Base-by-base conservation (phyloP, 2,329 filamentous ascomycete species). In the Xylariaceae sp. region DNA sequence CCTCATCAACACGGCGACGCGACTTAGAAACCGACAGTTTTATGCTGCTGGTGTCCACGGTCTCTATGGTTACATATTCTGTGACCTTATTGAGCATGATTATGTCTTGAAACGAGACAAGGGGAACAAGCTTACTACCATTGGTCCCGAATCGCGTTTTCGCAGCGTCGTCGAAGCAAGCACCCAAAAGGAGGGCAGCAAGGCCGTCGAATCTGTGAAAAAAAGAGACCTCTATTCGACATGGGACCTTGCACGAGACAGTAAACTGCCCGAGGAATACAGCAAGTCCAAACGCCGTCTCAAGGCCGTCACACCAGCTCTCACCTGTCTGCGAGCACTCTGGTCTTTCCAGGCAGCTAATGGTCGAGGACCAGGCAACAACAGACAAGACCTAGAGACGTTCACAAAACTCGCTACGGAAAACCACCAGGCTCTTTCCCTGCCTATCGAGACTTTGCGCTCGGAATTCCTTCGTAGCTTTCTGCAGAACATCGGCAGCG, bases 61-160 rank as follows among this genome's bases (percentile, higher is more conserved):
- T 45, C 81, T 96, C 68, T 97, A 95, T 69, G 94, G 94, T 50
- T 99, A 90, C 74, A 88, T 96, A 60, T 99, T 99, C 69, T 88
- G 89, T 52, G 94, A 99, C 69, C 80, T 99, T 18, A 90, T 96
- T 61, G 81, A 86, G 63, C 94, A 99, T 69, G 86, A 92, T 63
- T 99, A 90, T 66, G 84, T 94, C 54, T 87, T 99, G 55, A 87
- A 96, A 74, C 86, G 94, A 51, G 84, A 90, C 55, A 86, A 87
- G 57, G 86, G 88, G 52, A 97, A 97, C 65, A 75, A 89, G 12
- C 67, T 82, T 17, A 86, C 84, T 1, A 69, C 78, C 39, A 56
- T 76, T 9, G 77, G 78, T 44, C 73, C 80, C 5, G 94, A 99
- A 68, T 88, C 89, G 1, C 78, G 84, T 22, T 97, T 93, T 5